phyloP scores from a whole-genome alignment of 1,139 yeast species.

The Taphrina betulina region DNA sequence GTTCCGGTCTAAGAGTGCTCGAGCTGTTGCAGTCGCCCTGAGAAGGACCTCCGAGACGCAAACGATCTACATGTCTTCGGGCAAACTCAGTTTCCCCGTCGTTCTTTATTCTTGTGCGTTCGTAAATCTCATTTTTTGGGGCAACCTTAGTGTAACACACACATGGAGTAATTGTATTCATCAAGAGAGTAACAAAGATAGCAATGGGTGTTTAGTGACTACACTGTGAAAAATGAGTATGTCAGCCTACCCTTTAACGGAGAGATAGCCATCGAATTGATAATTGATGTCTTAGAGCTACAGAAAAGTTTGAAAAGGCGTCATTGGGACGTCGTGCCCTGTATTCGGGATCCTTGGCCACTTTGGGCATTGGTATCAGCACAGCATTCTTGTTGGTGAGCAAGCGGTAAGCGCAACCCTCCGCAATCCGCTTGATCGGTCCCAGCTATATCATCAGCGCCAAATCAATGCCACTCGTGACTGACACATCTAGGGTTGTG shows the following conservation, averaged over 20 bases:
- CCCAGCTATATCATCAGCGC: neutral
- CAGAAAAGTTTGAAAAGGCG: constrained; percentile 16
- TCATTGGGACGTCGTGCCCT: constrained; percentile 1
- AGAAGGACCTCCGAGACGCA: constrained; percentile 5
- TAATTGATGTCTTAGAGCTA: constrained; percentile 1
- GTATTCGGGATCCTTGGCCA: constrained; percentile 15
- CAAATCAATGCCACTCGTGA: too few relatives aligned
- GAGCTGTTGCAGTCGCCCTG: constrained; percentile 20
- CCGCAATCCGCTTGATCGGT: neutral
- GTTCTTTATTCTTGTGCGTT: constrained; percentile 21
- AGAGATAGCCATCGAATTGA: too few relatives aligned
- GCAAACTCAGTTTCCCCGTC: constrained; percentile 15
- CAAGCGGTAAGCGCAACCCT: neutral
- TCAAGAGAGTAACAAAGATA: too few relatives aligned
- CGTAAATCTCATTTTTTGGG: constrained; percentile 28
- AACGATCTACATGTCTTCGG: constrained; percentile 22
- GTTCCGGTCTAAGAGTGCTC: constrained; percentile 3
- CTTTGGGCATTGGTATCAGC: constrained; percentile 17
- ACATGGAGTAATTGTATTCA: too few relatives aligned
- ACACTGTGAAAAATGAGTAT: constrained; percentile 18
- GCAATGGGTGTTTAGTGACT: constrained; percentile 23
- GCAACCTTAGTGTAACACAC: constrained; percentile 22
- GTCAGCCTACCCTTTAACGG: neutral
- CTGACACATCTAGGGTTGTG: constrained; percentile 12
- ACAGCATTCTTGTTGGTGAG: constrained; percentile 25